Conservation (phyloP, 352 stramenopile genomes). For the Nothophytophthora sp. region DNA sequence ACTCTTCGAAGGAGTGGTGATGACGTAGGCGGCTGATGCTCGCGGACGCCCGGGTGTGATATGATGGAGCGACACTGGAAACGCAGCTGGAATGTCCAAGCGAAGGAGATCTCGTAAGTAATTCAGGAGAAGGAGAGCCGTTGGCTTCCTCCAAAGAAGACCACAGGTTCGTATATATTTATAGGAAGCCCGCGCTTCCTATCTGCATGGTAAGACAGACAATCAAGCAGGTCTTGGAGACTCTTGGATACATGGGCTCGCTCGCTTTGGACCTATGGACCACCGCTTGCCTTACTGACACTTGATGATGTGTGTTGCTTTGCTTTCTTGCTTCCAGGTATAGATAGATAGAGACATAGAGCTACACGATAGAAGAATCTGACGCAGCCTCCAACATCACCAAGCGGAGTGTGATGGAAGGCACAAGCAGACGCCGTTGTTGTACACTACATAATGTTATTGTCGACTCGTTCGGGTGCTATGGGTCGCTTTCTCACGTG, state of each 20-base stretch:
- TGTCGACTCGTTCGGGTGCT: background rate
- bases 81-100: conserved; percentile 5
- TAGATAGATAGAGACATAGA: conserved; percentile 25
- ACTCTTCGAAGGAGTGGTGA: conserved; percentile 75
- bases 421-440: conserved; percentile 7
- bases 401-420: conserved; percentile 5
- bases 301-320: conserved; percentile 13
- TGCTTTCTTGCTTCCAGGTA: conserved; percentile 11
- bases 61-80: conserved; percentile 13
- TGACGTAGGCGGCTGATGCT: conserved; percentile 37
- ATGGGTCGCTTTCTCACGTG: conserved; percentile 16
- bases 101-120: conserved; percentile 26
- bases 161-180: conserved; percentile 65
- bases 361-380: conserved; percentile 30
- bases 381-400: conserved; percentile 2
- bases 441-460: conserved; percentile 40
- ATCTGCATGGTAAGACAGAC: conserved; percentile 43
- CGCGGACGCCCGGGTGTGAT: background rate
- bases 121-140: conserved; percentile 20
- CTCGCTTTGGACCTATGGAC: conserved; percentile 4
- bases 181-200: conserved; percentile 33
- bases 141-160: conserved; percentile 8
- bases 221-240: conserved; percentile 33
- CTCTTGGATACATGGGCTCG: conserved; percentile 9
- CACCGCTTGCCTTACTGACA: conserved; percentile 16